Evolutionary conservation across 805 yeast genomes (phyloP), one percentile per base, ranked within the genome.

Genomic region (Wickerhamiella sorbophila): DNA sequence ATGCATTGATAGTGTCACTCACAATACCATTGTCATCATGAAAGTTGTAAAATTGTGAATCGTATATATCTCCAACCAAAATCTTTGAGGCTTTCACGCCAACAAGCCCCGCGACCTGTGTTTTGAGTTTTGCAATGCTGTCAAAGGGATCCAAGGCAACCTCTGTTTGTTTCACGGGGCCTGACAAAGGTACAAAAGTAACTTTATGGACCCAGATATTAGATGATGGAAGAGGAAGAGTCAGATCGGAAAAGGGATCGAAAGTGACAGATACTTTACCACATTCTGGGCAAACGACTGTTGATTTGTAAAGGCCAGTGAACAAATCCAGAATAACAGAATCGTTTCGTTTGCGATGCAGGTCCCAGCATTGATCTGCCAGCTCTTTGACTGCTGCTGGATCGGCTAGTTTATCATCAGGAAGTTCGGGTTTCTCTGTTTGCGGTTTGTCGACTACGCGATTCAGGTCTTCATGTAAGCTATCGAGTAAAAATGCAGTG

Each of bases 211-310:
- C 61, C 95, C 96, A 87, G 38, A 70, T 66, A 39, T 76, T 72
- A 37, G 73, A 72, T 2, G 79, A 35, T 0, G 97, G 97, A 19
- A 88, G 65, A 0, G 97, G 97, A 35, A 88, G 63, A 0, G 98
- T 86, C 48, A 88, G 63, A 55, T 86, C 95, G 61, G 77, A 84
- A 55, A 76, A 88, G 0, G 98, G 97, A 58, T 88, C 98, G 62
- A 87, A 91, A 0, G 96, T 87, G 20, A 88, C 71, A 21, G 93
- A 79, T 5, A 82, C 72, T 51, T 79, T 79, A 16, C 69, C 57
- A 60, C 98, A 91, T 6, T 63, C 76, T 0, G 97, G 97, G 56
- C 98, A 88, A 10, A 79, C 70, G 42, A 91, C 65, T 0, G 95
- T 86, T 1, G 95, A 85, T 59, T 87, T 83, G 58, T 88, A 91